Conservation (phyloP, 371 early-diverging fungal species). For the Mucor velutinosus region DNA sequence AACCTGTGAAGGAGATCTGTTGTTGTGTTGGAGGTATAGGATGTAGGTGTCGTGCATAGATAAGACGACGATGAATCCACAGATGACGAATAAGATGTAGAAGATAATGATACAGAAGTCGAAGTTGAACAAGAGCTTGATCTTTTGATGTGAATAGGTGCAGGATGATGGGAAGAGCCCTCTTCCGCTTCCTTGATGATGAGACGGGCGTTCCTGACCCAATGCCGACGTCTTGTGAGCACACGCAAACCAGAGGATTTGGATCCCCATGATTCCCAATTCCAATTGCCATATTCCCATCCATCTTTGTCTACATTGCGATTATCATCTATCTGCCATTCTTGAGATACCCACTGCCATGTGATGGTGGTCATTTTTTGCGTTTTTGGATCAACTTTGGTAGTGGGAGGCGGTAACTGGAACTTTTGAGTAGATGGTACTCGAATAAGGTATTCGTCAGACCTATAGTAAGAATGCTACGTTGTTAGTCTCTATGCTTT, state of each 20-base stretch:
- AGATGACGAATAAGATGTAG: slow-evolving; percentile 2
- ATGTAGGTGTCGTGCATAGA: slow-evolving; percentile 6
- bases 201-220: slow-evolving; percentile 25
- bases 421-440: slow-evolving; percentile 21
- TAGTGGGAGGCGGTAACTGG: slow-evolving; percentile 18
- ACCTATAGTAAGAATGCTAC: slow-evolving; percentile 13
- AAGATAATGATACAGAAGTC: not conserved
- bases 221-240: slow-evolving; percentile 28
- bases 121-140: slow-evolving; percentile 2
- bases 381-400: slow-evolving; percentile 2
- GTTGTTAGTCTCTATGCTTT: not conserved
- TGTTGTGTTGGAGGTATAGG: not conserved
- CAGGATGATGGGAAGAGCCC: not conserved
- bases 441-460: slow-evolving; percentile 24
- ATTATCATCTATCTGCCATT: slow-evolving; percentile 24
- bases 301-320: slow-evolving; percentile 21
- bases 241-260: slow-evolving; percentile 12
- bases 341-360: slow-evolving; percentile 23
- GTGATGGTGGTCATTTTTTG: slow-evolving; percentile 3
- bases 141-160: not conserved
- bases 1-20: not conserved
- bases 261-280: slow-evolving; percentile 19
- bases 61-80: slow-evolving; percentile 2
- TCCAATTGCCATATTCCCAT: slow-evolving; percentile 29
- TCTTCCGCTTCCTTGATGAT: not conserved